A percentile compares a stretch with the other conserved stretches of the same genome.
phyloP scores from a whole-genome alignment of 345 rosid genomes.

The Boechera stricta region DNA sequence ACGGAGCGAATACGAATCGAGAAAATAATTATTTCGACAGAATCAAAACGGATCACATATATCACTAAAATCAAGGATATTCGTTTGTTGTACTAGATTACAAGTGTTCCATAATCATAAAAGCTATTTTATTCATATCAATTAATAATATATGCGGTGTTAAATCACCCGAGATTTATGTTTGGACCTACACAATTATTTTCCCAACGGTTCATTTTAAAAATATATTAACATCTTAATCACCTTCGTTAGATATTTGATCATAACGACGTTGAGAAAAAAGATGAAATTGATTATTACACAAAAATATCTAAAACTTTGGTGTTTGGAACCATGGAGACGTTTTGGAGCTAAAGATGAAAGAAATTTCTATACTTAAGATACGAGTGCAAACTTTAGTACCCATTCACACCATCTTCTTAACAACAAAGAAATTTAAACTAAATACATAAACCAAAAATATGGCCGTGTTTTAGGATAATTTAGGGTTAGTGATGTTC shows the following conservation, averaged over 20 bases:
- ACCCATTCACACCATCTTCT: too few relatives aligned
- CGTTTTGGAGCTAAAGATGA: too few relatives aligned
- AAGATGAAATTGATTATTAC: constrained; percentile 12
- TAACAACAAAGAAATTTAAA: neutral
- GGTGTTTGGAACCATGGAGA: neutral
- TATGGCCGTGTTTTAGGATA: neutral
- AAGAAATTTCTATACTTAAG: too few relatives aligned
- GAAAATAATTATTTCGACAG: too few relatives aligned
- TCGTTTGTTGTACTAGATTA: constrained; percentile 26
- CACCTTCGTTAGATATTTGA: constrained; percentile 3
- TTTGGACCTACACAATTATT: constrained; percentile 13
- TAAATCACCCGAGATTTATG: constrained; percentile 23
- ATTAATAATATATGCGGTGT: constrained; percentile 1
- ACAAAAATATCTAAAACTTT: neutral
- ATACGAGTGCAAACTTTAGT: too few relatives aligned
- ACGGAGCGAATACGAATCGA: too few relatives aligned
- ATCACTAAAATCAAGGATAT: too few relatives aligned
- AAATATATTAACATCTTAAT: constrained; percentile 6
- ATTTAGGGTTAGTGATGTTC: constrained; percentile 8
- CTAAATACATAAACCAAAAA: neutral
- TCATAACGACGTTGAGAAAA: constrained; percentile 1
- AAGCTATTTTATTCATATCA: neutral
- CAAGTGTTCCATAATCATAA: constrained; percentile 16
- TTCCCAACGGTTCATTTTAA: neutral
- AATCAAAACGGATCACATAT: too few relatives aligned